These are phyloP conservation scores for Blastobotrys muscicola DNA, from an alignment of 805 yeast genomes.

Conservation along the genomic window DNA sequence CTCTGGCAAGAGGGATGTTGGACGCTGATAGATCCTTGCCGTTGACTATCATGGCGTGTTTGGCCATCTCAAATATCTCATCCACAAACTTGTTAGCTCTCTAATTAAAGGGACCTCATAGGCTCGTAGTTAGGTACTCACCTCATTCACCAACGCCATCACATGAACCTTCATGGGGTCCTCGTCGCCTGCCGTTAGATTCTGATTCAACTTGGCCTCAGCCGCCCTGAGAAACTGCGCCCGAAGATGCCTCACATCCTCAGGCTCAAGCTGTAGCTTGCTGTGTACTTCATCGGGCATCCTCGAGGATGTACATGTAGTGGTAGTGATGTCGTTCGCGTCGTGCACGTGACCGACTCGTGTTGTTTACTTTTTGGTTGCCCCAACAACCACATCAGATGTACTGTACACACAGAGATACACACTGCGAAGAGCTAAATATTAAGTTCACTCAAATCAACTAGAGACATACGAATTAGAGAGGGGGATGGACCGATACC, in stretches of 20 bases:
- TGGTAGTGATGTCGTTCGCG: background rate
- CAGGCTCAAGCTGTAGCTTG: slow-evolving; percentile 38
- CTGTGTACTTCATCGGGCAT: slow-evolving; percentile 7
- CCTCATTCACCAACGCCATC: slow-evolving; percentile 20
- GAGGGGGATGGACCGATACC: too few species aligned
- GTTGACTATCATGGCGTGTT: slow-evolving; percentile 47
- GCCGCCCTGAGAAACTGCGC: slow-evolving; percentile 35
- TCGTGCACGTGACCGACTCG: background rate
- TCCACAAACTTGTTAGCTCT: slow-evolving; percentile 32
- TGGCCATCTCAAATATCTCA: slow-evolving; percentile 48
- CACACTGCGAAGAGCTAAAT: background rate
- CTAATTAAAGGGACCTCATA: too few species aligned
- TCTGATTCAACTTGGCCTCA: slow-evolving; percentile 37
- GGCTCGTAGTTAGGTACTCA: slow-evolving; percentile 2
- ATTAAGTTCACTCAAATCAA: too few species aligned
- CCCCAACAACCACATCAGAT: slow-evolving; percentile 6
- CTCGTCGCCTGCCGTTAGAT: slow-evolving; percentile 33
- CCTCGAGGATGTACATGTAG: background rate
- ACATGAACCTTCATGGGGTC: slow-evolving; percentile 42
- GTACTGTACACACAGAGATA: background rate
- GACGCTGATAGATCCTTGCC: slow-evolving; percentile 36
- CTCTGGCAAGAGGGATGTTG: slow-evolving; percentile 15
- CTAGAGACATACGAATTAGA: too few species aligned
- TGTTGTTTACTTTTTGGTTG: slow-evolving; percentile 2
- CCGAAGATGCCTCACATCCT: slow-evolving; percentile 45